Conservation (phyloP, 2,329 filamentous ascomycete genomes). For the Arthrobotrys musiformis region DNA sequence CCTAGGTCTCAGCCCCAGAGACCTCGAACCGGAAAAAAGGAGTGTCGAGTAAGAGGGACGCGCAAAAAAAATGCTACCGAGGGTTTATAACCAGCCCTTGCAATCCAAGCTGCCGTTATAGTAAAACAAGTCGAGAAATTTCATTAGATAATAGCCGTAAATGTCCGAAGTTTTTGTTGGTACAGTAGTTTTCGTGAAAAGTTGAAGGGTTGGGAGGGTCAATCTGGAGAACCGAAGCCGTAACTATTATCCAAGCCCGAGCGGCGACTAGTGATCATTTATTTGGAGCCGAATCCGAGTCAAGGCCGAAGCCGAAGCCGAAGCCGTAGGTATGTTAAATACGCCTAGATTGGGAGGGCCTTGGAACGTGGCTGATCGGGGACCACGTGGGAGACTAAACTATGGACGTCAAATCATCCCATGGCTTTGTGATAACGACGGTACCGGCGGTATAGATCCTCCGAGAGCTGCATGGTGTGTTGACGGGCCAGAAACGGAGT, state of each 20-base stretch:
- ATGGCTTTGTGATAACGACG: slow-evolving; percentile 13
- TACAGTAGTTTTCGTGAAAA: neutral
- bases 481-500: slow-evolving; percentile 56
- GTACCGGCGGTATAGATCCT: slow-evolving; percentile 28
- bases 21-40: slow-evolving; percentile 20
- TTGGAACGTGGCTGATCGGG: neutral
- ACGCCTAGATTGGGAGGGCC: neutral
- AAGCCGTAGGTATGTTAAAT: neutral
- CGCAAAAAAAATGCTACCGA: slow-evolving; percentile 47
- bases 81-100: slow-evolving; percentile 27
- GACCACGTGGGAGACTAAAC: neutral
- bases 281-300: neutral
- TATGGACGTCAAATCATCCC: slow-evolving; percentile 21
- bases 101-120: slow-evolving; percentile 38
- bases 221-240: neutral
- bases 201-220: neutral
- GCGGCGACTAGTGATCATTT: neutral
- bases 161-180: slow-evolving; percentile 3
- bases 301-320: neutral
- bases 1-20: slow-evolving; percentile 18
- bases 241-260: neutral
- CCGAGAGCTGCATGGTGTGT: slow-evolving; percentile 45
- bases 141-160: neutral
- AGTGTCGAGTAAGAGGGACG: slow-evolving; percentile 39
- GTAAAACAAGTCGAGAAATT: slow-evolving; percentile 30